phyloP scores from a whole-genome alignment of 164 flowering plant species.

The Vitis labrusca region DNA sequence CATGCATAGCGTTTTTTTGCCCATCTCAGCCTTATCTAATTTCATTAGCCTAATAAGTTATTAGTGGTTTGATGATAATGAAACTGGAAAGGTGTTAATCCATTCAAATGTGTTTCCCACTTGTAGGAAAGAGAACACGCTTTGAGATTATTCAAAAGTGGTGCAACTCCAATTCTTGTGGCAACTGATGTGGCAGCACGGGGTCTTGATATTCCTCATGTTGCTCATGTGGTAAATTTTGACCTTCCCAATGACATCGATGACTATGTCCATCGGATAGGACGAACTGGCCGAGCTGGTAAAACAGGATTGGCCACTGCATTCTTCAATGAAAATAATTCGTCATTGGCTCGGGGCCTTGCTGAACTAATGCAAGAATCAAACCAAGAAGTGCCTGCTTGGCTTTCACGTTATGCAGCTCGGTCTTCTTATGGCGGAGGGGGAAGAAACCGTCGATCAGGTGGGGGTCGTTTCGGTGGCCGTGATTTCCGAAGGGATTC shows the following conservation, averaged over 20 bases:
- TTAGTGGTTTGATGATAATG: neutral
- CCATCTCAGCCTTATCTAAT: no score
- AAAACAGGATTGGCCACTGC: constrained; percentile 15
- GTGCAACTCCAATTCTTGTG: constrained; percentile 9
- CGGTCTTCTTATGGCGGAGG: constrained; percentile 6
- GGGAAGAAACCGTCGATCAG: constrained; percentile 2
- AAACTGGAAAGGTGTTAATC: neutral
- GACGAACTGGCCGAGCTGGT: constrained; percentile 15
- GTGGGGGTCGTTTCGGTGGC: constrained; percentile 18
- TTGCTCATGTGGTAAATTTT: constrained; percentile 9
- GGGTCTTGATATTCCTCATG: constrained; percentile 15
- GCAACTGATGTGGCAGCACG: constrained; percentile 17
- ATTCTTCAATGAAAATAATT: constrained; percentile 12
- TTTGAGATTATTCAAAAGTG: constrained; percentile 11
- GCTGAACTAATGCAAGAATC: constrained; percentile 19
- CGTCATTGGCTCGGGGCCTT: constrained; percentile 7
- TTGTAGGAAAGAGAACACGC: constrained; percentile 13
- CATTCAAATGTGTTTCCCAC: neutral
- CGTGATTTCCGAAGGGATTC: constrained; percentile 23
- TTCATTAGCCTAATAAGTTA: no score
- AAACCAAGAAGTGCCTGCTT: constrained; percentile 20
- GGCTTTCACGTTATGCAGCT: constrained; percentile 15
- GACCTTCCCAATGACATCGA: constrained; percentile 18
- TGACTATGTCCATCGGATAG: constrained; percentile 14
- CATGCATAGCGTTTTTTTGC: no score